These are phyloP conservation scores for Talaromyces stipitatus DNA, from an alignment of 495 filamentous ascomycete genomes.

Conservation along the genomic window DNA sequence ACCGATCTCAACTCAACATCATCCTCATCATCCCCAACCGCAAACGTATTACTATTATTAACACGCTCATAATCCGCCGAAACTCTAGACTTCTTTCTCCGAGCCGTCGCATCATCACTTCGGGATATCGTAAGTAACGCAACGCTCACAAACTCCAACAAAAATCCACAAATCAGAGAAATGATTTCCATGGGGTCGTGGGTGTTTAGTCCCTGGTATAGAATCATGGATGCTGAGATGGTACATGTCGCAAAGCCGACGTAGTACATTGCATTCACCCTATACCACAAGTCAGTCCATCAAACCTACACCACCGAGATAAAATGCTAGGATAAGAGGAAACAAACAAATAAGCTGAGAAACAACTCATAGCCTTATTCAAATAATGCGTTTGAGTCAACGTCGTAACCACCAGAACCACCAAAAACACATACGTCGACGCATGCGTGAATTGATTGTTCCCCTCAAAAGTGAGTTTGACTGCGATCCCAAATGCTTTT, in stretches of 20 bases:
- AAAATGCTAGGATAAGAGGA: neutral
- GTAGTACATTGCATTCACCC: conserved; percentile 97
- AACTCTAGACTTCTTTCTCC: conserved; percentile 33
- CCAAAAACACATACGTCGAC: conserved; percentile 93
- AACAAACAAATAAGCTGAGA: conserved; percentile 88
- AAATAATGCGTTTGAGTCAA: conserved; percentile 99
- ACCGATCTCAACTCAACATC: neutral
- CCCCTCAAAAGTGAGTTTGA: conserved; percentile 85
- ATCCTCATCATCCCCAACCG: neutral
- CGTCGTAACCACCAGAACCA: conserved; percentile 86
- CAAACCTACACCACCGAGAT: neutral
- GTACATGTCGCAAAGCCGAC: conserved; percentile 97
- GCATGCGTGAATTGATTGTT: conserved; percentile 92
- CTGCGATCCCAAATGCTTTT: conserved; percentile 93
- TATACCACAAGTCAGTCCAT: conserved; percentile 33
- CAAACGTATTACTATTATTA: neutral
- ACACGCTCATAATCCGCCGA: neutral
- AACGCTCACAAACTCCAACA: conserved; percentile 93
- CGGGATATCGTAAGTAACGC: conserved; percentile 94
- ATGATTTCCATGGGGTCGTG: conserved; percentile 87
- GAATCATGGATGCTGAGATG: conserved; percentile 92
- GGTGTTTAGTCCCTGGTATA: conserved; percentile 96
- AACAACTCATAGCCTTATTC: conserved; percentile 95
- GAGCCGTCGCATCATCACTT: conserved; percentile 52
- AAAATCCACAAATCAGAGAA: conserved; percentile 86